These are phyloP conservation scores for Fraxinus americana DNA, from an alignment of 257 asterid species.

Conservation along the genomic window DNA sequence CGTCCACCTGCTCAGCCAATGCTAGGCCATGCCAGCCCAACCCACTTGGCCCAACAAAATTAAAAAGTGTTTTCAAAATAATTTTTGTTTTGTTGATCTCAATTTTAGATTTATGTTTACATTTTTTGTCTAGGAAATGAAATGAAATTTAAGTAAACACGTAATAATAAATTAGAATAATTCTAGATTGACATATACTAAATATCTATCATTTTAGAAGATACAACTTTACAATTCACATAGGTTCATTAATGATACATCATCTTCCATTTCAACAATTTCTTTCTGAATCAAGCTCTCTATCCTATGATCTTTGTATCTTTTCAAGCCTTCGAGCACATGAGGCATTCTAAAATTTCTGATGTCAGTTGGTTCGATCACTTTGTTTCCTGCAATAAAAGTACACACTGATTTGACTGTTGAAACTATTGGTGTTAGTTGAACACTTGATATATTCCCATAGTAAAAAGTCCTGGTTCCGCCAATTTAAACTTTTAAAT, in stretches of 20 bases:
- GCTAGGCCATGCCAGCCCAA: neutral
- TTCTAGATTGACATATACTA: neutral
- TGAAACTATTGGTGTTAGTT: neutral
- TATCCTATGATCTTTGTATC: neutral
- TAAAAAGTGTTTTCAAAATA: too few relatives aligned
- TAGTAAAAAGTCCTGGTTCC: neutral
- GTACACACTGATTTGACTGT: neutral
- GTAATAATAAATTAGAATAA: neutral
- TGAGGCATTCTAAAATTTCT: neutral
- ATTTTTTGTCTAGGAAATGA: neutral
- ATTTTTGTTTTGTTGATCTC: too few relatives aligned
- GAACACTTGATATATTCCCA: neutral
- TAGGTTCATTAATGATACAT: too few relatives aligned
- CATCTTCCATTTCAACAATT: too few relatives aligned
- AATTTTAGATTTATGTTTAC: too few relatives aligned
- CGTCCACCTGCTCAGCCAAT: neutral
- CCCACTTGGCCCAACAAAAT: neutral
- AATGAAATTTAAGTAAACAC: too few relatives aligned
- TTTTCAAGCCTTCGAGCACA: neutral
- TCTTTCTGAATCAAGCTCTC: neutral
- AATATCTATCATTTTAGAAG: neutral
- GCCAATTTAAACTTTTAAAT: neutral
- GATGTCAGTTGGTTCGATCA: too few relatives aligned
- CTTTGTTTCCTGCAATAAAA: neutral
- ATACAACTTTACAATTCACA: neutral